Evolutionary conservation across 768 basidiomycete genomes (phyloP).

Genomic region (Imleria badia): DNA sequence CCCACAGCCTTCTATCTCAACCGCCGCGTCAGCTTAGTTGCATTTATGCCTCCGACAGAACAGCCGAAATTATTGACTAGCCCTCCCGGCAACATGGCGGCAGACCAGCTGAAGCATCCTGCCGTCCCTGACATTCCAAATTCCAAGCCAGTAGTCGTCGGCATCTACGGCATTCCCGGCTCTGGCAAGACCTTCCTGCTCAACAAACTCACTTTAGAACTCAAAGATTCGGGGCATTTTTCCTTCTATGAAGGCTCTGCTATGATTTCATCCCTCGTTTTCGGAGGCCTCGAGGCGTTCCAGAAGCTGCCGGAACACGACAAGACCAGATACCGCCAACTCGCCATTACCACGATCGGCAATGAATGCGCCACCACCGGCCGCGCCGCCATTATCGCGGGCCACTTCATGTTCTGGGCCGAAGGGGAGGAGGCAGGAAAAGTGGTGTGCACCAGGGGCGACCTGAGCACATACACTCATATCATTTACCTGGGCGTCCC

Average conservation of each 20-base stretch:
- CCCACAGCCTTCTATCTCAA: not conserved
- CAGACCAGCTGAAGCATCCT: slow-evolving; percentile 1
- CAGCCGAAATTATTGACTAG: slow-evolving; percentile 7
- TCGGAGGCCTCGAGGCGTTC: slow-evolving; percentile 10
- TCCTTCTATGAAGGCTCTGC: slow-evolving; percentile 16
- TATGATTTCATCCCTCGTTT: slow-evolving; percentile 14
- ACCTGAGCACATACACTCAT: slow-evolving; percentile 18
- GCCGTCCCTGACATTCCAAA: slow-evolving; percentile 4
- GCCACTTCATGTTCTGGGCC: slow-evolving; percentile 18
- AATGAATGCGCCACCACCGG: slow-evolving; percentile 11
- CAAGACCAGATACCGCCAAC: slow-evolving; percentile 13
- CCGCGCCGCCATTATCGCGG: slow-evolving; percentile 8
- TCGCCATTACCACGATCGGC: slow-evolving; percentile 10
- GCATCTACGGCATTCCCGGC: slow-evolving; percentile 16
- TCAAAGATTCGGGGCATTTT: slow-evolving; percentile 10
- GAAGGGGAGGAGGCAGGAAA: slow-evolving; percentile 17
- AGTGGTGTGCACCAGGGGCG: slow-evolving; percentile 14
- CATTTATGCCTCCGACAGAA: slow-evolving; percentile 6
- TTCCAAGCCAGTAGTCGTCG: slow-evolving; percentile 10
- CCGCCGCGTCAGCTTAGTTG: slow-evolving; percentile 1
- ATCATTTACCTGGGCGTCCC: slow-evolving; percentile 13
- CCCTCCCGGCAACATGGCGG: slow-evolving; percentile 3
- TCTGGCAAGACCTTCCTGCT: slow-evolving; percentile 16
- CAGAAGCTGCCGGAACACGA: slow-evolving; percentile 14
- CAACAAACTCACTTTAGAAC: slow-evolving; percentile 10